phyloP scores from a whole-genome alignment of 1,139 yeast species.

The Kodamaea fungicola region DNA sequence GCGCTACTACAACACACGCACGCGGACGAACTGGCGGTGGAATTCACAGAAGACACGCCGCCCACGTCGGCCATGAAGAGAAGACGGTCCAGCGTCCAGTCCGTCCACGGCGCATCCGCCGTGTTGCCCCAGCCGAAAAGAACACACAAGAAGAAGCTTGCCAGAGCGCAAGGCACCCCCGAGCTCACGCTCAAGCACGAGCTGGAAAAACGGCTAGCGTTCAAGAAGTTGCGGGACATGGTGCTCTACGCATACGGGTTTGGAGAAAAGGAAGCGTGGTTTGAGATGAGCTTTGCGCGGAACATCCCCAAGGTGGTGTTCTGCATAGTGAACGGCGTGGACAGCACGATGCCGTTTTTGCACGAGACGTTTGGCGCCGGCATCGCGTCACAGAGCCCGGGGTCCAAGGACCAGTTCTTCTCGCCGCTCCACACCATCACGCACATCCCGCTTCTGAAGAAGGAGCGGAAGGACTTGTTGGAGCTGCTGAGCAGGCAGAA shows the following conservation, averaged over 20 bases:
- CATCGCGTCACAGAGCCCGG: slow-evolving; percentile 56
- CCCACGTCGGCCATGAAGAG: slow-evolving; percentile 22
- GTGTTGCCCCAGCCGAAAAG: slow-evolving; percentile 12
- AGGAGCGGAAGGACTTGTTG: slow-evolving; percentile 43
- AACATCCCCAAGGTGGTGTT: slow-evolving; percentile 45
- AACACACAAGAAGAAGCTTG: slow-evolving; percentile 31
- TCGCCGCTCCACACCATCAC: slow-evolving; percentile 56
- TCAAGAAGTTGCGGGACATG: slow-evolving; percentile 48
- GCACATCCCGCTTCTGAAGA: slow-evolving; percentile 51
- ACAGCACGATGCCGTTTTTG: slow-evolving; percentile 30
- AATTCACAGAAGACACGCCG: slow-evolving; percentile 6
- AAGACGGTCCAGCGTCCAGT: slow-evolving; percentile 43
- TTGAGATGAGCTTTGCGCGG: slow-evolving; percentile 4
- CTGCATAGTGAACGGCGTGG: slow-evolving; percentile 60
- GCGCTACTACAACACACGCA: slow-evolving; percentile 17
- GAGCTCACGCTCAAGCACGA: slow-evolving; percentile 14
- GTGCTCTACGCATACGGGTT: slow-evolving; percentile 23
- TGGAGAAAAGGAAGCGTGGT: slow-evolving; percentile 6
- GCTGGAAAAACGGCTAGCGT: slow-evolving; percentile 26
- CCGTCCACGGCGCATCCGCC: slow-evolving; percentile 8
- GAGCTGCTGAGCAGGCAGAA: slow-evolving; percentile 32
- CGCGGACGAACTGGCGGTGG: slow-evolving; percentile 3
- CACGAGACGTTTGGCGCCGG: slow-evolving; percentile 34
- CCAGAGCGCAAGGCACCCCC: slow-evolving; percentile 33
- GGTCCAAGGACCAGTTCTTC: slow-evolving; percentile 54